Conservation (phyloP, 208 protist genomes). For the Trypanosoma theileri region DNA sequence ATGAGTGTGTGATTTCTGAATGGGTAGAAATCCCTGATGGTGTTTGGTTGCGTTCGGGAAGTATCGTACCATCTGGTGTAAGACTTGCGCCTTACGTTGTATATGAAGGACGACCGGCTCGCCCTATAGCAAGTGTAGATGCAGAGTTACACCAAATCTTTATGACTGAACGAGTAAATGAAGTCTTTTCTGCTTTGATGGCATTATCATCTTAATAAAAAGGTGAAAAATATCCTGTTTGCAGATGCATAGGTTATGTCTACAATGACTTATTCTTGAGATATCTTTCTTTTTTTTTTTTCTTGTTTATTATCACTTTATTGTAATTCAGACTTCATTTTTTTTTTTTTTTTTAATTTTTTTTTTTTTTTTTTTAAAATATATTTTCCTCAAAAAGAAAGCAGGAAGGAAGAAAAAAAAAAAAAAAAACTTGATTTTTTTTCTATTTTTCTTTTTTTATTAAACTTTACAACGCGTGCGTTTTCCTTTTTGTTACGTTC, state of each 20-base stretch:
- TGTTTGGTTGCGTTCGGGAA: constrained; percentile 53
- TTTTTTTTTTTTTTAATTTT: background rate
- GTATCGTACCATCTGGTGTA: constrained; percentile 49
- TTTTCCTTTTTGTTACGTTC: constrained; percentile 15
- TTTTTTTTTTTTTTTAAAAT: constrained; percentile 15
- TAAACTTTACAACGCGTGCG: constrained; percentile 10
- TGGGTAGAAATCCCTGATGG: constrained; percentile 54
- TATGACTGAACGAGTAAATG: constrained; percentile 46
- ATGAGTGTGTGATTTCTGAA: constrained; percentile 52
- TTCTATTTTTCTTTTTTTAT: background rate
- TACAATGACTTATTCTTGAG: no score
- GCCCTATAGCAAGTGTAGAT: constrained; percentile 37
- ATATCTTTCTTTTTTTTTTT: constrained; percentile 4
- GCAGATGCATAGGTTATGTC: background rate
- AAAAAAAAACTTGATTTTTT: background rate
- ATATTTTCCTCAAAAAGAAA: no score
- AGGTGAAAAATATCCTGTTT: background rate
- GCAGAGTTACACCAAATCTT: constrained; percentile 38
- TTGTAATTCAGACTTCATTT: no score
- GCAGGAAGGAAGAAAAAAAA: background rate
- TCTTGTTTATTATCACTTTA: constrained; percentile 7
- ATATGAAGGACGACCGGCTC: constrained; percentile 53
- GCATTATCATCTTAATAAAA: background rate
- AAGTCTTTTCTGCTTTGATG: constrained; percentile 10
- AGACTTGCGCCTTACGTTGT: constrained; percentile 59